Evolutionary conservation across 31 red algal species (phyloP), one percentile per base, ranked within the genome.

Genomic region (Bonnemaisonia californica): DNA sequence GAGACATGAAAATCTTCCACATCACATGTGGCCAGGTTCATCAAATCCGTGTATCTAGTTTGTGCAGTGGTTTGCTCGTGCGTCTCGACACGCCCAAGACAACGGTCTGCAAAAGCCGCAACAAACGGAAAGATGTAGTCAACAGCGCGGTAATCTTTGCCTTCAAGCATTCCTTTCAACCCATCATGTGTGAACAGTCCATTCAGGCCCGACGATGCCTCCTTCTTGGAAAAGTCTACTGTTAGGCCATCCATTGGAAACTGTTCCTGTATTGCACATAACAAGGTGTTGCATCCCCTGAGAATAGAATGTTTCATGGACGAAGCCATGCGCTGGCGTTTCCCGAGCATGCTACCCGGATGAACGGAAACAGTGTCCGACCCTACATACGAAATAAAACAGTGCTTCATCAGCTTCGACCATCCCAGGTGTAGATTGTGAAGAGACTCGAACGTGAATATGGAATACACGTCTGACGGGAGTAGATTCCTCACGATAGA

Each of bases 91-190:
- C n/a, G n/a, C n/a, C n/a, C n/a, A n/a, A n/a, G n/a, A n/a, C 51
- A 82, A 16, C 64, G 62, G 79, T 82, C 79, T 27, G 70, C 54
- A 24, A 82, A 71, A 7, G 79, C 64, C 19, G 31, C 79, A 23
- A 70, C 36, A 42, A 82, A 82, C 29, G 79, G 64, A 32, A 82
- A 57, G 1, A 77, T 56, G 54, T 61, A 61, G 55, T 77, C 74
- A 8, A 77, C 30, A 9, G 74, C 54, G 54, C 51, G 72, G 72
- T 76, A 76, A 18, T 76, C 51, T 76, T 76, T 76, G 8, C 48
- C 72, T 31, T 76, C 48, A 13, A 76, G 72, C 72, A 76, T 76
- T 3, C 51, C 48, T 31, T 24, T 29, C 18, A 77, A 5, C 19
- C 0, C 39, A 54, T 28, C 72, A 8, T 38, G 41, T 0, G 51